Evolutionary conservation across 345 rosid species (phyloP).

Genomic region (Linum lewisii): DNA sequence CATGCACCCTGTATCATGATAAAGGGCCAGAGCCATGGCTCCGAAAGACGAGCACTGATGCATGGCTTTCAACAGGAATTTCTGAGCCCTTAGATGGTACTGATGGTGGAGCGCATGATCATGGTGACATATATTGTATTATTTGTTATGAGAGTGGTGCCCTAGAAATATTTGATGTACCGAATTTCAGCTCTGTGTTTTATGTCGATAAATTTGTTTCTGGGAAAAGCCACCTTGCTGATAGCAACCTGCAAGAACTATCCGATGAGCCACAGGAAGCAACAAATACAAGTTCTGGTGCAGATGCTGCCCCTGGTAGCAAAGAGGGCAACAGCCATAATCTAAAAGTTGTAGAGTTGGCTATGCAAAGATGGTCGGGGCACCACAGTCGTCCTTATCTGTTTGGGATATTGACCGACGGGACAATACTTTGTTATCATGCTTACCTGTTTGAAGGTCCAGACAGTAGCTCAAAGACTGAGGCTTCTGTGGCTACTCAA

Average conservation of each 20-base stretch:
- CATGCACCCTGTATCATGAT: constrained; percentile 91
- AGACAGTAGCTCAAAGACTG: constrained; percentile 50
- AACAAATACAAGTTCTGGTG: constrained; percentile 35
- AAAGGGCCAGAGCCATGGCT: constrained; percentile 95
- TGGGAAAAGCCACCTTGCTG: constrained; percentile 70
- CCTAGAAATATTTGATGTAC: constrained; percentile 93
- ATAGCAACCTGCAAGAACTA: constrained; percentile 39
- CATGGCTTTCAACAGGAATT: constrained; percentile 92
- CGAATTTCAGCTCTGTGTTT: constrained; percentile 72
- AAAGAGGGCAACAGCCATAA: constrained; percentile 51
- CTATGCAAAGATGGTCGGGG: constrained; percentile 94
- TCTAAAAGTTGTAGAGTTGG: constrained; percentile 72
- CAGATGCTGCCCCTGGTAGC: constrained; percentile 41
- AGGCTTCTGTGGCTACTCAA: constrained; percentile 40
- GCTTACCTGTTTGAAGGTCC: constrained; percentile 80
- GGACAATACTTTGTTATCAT: constrained; percentile 90
- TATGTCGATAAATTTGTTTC: constrained; percentile 73
- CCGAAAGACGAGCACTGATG: constrained; percentile 87
- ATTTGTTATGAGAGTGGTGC: constrained; percentile 76
- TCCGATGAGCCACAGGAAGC: constrained; percentile 32
- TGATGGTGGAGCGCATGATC: constrained; percentile 77
- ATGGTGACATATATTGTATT: constrained; percentile 88
- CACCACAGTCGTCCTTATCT: constrained; percentile 79
- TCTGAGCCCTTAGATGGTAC: constrained; percentile 76
- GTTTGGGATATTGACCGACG: constrained; percentile 83